phyloP scores from a whole-genome alignment of 192 early-diverging fungal species.

The Backusella circina region DNA sequence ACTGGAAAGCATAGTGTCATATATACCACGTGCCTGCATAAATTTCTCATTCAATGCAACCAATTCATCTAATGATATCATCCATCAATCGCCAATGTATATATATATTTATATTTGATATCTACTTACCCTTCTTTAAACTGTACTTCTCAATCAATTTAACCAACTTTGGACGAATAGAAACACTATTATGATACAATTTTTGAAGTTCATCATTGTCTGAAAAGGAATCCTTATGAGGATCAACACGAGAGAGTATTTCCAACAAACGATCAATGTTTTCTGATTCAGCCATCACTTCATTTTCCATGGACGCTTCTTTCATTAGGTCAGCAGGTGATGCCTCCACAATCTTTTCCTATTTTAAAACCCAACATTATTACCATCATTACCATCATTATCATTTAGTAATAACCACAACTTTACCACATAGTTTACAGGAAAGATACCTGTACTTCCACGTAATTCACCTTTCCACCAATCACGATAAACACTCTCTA shows the following conservation, averaged over 20 bases:
- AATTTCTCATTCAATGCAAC: conserved; percentile 70
- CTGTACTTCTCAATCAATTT: conserved; percentile 80
- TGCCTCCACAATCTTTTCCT: conserved; percentile 63
- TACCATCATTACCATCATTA: not conserved
- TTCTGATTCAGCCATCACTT: conserved; percentile 64
- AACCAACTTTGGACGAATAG: conserved; percentile 81
- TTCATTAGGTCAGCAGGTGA: conserved; percentile 44
- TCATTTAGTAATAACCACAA: not conserved
- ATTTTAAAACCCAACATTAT: not conserved
- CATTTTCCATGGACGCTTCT: conserved; percentile 61
- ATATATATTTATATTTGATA: not conserved
- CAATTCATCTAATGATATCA: conserved; percentile 60
- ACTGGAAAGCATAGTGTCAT: conserved; percentile 69
- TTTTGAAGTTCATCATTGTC: conserved; percentile 87
- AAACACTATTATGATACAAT: conserved; percentile 73
- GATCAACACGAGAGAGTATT: conserved; percentile 74
- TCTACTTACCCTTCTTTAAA: conserved; percentile 70
- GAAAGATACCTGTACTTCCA: conserved; percentile 92
- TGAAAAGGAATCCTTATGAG: conserved; percentile 74
- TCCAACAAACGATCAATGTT: conserved; percentile 79
- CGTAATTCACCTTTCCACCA: conserved; percentile 96
- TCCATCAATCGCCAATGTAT: not conserved
- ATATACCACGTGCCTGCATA: conserved; percentile 62
- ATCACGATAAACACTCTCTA: conserved; percentile 93
- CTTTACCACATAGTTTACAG: conserved; percentile 91